Evolutionary conservation across 1,284 basidiomycete species (phyloP).

Genomic region (Rhodotorula mucilaginosa): DNA sequence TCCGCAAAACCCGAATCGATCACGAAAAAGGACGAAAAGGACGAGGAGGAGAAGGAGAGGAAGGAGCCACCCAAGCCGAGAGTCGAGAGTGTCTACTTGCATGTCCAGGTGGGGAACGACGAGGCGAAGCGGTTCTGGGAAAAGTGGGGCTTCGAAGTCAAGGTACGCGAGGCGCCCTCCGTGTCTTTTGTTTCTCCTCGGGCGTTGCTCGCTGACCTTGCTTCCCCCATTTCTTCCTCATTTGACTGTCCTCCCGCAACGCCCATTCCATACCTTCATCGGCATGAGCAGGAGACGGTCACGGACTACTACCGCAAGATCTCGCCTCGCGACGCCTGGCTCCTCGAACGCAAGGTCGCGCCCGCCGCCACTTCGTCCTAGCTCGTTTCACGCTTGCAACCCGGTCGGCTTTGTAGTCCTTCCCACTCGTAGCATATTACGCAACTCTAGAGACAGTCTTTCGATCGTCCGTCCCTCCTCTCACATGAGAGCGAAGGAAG

Average conservation of each 20-base stretch:
- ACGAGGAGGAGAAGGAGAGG: constrained; percentile 25
- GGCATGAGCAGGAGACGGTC: constrained; percentile 34
- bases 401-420: background rate
- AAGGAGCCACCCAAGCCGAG: constrained; percentile 19
- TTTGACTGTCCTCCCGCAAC: background rate
- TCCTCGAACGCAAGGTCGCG: constrained; percentile 6
- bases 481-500: too few species aligned
- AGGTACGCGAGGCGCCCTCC: constrained; percentile 34
- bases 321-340: constrained; percentile 49
- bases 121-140: constrained; percentile 49
- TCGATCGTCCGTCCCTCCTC: too few species aligned
- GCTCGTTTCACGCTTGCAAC: background rate
- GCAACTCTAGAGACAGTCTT: too few species aligned
- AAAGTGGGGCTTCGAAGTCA: constrained; percentile 48
- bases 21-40: constrained; percentile 29
- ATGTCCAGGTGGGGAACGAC: constrained; percentile 50
- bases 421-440: background rate
- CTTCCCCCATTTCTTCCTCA: too few species aligned
- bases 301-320: constrained; percentile 43
- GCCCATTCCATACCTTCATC: background rate
- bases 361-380: background rate
- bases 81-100: constrained; percentile 47
- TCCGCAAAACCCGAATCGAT: background rate
- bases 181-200: too few species aligned
- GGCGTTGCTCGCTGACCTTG: background rate